phyloP scores from a whole-genome alignment of 1,284 basidiomycete genomes.

The Trichosporon coremiiforme region DNA sequence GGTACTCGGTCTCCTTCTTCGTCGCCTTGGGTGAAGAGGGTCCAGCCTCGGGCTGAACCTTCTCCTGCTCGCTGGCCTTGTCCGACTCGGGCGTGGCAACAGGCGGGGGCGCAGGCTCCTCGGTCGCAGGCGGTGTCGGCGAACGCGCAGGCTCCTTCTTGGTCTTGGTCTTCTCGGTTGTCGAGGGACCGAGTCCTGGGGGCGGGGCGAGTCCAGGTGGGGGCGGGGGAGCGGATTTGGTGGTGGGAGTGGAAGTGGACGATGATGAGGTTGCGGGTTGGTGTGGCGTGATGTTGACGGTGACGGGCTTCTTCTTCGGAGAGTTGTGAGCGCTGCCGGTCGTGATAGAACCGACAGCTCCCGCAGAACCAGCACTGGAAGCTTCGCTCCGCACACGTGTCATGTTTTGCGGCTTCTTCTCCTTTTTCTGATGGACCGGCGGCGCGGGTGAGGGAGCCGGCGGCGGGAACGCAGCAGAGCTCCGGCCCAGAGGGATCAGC shows the following conservation, averaged over 20 bases:
- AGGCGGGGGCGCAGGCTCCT: neutral
- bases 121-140: neutral
- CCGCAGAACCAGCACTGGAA: slow-evolving; percentile 36
- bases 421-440: slow-evolving; percentile 31
- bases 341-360: slow-evolving; percentile 22
- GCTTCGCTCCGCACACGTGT: slow-evolving; percentile 43
- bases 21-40: slow-evolving; percentile 40
- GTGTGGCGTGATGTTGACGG: slow-evolving; percentile 19
- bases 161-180: slow-evolving; percentile 1
- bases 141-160: slow-evolving; percentile 4
- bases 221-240: slow-evolving; percentile 62
- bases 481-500: slow-evolving; percentile 48
- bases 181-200: slow-evolving; percentile 25
- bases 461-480: slow-evolving; percentile 56
- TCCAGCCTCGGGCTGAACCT: slow-evolving; percentile 43
- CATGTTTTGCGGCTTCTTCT: slow-evolving; percentile 39
- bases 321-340: slow-evolving; percentile 43
- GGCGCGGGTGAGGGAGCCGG: slow-evolving; percentile 67
- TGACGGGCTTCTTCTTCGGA: slow-evolving; percentile 45
- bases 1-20: slow-evolving; percentile 39
- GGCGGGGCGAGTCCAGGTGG: slow-evolving; percentile 31
- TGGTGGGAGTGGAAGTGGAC: slow-evolving; percentile 41
- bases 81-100: slow-evolving; percentile 4
- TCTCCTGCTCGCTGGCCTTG: slow-evolving; percentile 28
- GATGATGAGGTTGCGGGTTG: slow-evolving; percentile 19